These are phyloP conservation scores for Fusarium piperis DNA, from an alignment of 2,329 filamentous ascomycete species.

Conservation along the genomic window DNA sequence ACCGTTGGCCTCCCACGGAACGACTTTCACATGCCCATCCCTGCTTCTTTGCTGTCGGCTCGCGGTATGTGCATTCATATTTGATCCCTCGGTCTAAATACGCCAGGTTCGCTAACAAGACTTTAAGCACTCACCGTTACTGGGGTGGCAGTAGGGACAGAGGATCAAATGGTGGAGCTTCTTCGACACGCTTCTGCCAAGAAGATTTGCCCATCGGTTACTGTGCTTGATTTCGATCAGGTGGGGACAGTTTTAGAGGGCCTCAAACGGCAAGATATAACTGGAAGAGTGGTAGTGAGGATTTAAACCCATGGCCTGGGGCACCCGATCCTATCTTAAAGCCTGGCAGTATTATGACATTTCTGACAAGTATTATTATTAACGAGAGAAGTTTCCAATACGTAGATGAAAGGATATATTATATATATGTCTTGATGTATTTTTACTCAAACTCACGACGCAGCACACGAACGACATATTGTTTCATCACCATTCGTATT, in stretches of 20 bases:
- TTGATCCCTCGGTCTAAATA: not conserved
- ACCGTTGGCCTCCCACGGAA: slow-evolving; percentile 41
- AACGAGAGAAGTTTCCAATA: no score
- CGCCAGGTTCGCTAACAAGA: not conserved
- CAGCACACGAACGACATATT: no score
- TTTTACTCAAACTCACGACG: no score
- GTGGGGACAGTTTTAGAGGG: slow-evolving; percentile 3
- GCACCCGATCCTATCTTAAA: not conserved
- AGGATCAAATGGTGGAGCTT: slow-evolving; percentile 29
- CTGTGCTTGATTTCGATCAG: slow-evolving; percentile 16
- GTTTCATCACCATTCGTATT: no score
- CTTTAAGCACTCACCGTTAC: slow-evolving; percentile 24
- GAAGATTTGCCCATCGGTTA: slow-evolving; percentile 9
- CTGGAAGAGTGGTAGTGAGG: slow-evolving; percentile 28
- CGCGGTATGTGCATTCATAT: not conserved
- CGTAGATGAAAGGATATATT: no score
- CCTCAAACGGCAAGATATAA: slow-evolving; percentile 15
- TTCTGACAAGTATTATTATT: not conserved
- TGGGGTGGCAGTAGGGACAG: slow-evolving; percentile 32
- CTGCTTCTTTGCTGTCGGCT: slow-evolving; percentile 36
- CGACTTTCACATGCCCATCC: slow-evolving; percentile 41
- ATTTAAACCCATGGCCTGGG: not conserved
- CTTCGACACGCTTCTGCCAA: slow-evolving; percentile 1
- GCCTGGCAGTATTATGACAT: not conserved
- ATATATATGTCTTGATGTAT: no score